These are phyloP conservation scores for Scleromitrula shiraiana DNA, from an alignment of 2,329 filamentous ascomycete genomes.

Conservation along the genomic window DNA sequence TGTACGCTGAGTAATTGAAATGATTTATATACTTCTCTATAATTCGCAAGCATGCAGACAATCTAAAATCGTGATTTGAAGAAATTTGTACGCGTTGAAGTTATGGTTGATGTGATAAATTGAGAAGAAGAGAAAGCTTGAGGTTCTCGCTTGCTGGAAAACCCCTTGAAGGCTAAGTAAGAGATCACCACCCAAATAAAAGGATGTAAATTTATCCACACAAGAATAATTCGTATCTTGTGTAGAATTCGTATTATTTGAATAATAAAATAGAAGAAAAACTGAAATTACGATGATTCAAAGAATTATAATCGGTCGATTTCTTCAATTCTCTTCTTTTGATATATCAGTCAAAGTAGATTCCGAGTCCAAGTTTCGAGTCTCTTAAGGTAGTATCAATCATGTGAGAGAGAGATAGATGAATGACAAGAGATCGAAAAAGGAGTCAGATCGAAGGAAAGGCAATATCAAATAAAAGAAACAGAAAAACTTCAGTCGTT, in stretches of 20 bases:
- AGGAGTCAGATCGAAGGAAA: neutral
- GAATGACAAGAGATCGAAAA: too few species aligned
- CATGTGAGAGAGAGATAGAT: neutral
- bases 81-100: constrained; percentile 15
- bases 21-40: constrained; percentile 19
- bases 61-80: constrained; percentile 14
- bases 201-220: neutral
- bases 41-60: constrained; percentile 15
- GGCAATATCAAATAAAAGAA: neutral
- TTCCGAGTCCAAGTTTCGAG: too few species aligned
- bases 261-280: neutral
- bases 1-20: constrained; percentile 1
- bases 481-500: too few species aligned
- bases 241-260: neutral
- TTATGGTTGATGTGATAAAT: constrained; percentile 8
- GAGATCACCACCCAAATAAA: constrained; percentile 1
- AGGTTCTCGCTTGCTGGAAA: constrained; percentile 12
- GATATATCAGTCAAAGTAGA: too few species aligned
- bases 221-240: neutral
- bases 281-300: too few species aligned
- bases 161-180: constrained; percentile 9
- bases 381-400: too few species aligned
- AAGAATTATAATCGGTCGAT: too few species aligned
- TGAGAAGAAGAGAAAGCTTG: constrained; percentile 12
- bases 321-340: too few species aligned